Conservation (phyloP, 306 rosid species). For the Acacia confusa region DNA sequence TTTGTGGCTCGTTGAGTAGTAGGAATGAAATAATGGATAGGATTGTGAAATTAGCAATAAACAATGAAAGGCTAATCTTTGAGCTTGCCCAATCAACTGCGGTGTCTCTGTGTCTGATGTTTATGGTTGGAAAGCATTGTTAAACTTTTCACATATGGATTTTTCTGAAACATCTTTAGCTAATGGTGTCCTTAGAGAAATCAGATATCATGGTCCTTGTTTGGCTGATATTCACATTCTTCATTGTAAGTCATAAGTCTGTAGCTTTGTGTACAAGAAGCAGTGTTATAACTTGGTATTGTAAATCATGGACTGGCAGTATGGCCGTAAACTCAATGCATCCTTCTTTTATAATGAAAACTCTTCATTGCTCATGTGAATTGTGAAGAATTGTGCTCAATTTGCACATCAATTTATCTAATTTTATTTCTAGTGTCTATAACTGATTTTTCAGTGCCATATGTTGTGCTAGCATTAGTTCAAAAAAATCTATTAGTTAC, state of each 20-base stretch:
- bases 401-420: neutral
- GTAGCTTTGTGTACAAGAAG: neutral
- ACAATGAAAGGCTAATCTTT: neutral
- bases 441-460: neutral
- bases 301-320: conserved; percentile 10
- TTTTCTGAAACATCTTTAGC: neutral
- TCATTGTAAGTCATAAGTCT: neutral
- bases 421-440: neutral
- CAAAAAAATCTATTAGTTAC: neutral
- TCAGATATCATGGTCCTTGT: neutral
- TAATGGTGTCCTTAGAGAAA: neutral
- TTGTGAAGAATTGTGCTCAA: neutral
- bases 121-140: neutral
- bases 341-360: neutral
- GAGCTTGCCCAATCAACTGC: neutral
- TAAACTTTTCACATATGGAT: neutral
- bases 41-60: neutral
- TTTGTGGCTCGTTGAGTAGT: neutral
- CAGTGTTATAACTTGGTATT: neutral
- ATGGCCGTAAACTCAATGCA: neutral
- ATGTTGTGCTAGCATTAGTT: neutral
- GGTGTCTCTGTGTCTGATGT: neutral
- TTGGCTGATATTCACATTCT: neutral
- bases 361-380: neutral
- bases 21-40: neutral